Conservation (phyloP, 345 rosid genomes). For the Luvunga scandens region DNA sequence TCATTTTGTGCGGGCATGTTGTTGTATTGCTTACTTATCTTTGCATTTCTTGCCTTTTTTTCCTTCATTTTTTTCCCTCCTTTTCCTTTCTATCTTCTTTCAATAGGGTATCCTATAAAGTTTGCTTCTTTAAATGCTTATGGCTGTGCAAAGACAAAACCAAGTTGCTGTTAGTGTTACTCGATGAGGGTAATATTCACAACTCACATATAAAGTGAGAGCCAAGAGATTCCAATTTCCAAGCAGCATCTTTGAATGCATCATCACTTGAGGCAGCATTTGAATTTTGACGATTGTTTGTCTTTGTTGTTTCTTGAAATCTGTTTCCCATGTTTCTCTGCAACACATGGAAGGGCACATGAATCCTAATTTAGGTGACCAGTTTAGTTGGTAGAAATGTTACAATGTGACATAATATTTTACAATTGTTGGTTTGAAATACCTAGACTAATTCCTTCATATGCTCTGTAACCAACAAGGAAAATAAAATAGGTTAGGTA, state of each 20-base stretch:
- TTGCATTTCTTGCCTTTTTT: no score
- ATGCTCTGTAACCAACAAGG: background rate
- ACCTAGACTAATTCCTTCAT: background rate
- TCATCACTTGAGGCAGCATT: background rate
- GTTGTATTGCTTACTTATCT: no score
- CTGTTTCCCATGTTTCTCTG: background rate
- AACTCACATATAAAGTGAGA: background rate
- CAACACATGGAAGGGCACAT: background rate
- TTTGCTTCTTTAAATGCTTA: background rate
- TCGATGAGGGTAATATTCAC: background rate
- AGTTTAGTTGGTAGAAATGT: background rate
- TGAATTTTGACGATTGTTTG: background rate
- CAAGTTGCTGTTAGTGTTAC: background rate
- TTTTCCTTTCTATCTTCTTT: constrained; percentile 5
- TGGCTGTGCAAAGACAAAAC: background rate
- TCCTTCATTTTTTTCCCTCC: background rate
- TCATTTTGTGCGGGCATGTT: no score
- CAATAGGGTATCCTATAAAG: constrained; percentile 24
- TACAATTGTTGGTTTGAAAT: background rate
- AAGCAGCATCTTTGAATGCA: background rate
- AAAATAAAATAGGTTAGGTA: background rate
- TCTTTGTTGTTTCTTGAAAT: background rate
- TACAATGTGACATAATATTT: background rate
- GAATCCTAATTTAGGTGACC: background rate
- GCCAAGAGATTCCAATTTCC: background rate